A percentile compares a stretch with the other conserved stretches of the same genome.
phyloP scores from a whole-genome alignment of 2,329 filamentous ascomycete species.

The Hypoxylon sp. region DNA sequence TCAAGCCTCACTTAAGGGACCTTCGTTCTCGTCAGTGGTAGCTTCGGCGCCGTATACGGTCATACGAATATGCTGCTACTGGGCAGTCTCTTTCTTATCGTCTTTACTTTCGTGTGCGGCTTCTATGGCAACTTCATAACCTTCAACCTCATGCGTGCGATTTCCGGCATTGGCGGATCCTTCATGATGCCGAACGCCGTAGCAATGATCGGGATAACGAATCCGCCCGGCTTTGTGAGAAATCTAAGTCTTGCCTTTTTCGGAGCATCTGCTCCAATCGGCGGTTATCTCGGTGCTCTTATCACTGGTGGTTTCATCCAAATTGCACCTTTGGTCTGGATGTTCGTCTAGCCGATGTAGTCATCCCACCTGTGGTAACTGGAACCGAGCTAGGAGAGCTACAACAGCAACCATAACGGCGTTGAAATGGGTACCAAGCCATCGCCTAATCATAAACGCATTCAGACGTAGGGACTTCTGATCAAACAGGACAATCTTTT shows the following conservation, averaged over 20 bases:
- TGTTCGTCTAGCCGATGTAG: constrained; percentile 52
- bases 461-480: not conserved
- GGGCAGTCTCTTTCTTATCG: constrained; percentile 57
- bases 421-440: constrained; percentile 5
- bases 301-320: constrained; percentile 49
- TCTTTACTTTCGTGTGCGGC: constrained; percentile 59
- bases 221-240: constrained; percentile 59
- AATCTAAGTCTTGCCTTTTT: constrained; percentile 62
- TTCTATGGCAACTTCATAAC: constrained; percentile 25
- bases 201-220: constrained; percentile 61
- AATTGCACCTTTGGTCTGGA: constrained; percentile 55
- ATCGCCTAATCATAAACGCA: not conserved
- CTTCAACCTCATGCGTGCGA: constrained; percentile 47
- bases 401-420: constrained; percentile 15
- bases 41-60: constrained; percentile 64
- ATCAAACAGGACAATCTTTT: not conserved
- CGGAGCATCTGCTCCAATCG: constrained; percentile 61
- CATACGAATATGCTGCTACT: constrained; percentile 61
- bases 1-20: constrained; percentile 62
- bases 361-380: constrained; percentile 22
- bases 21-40: constrained; percentile 65
- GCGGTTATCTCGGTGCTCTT: constrained; percentile 58
- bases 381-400: constrained; percentile 31
- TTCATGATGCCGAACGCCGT: constrained; percentile 66
- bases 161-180: constrained; percentile 64